Evolutionary conservation across 2,329 filamentous ascomycete species (phyloP), one percentile per base, ranked within the genome.

Genomic region (Neopestalotiopsis rosae): DNA sequence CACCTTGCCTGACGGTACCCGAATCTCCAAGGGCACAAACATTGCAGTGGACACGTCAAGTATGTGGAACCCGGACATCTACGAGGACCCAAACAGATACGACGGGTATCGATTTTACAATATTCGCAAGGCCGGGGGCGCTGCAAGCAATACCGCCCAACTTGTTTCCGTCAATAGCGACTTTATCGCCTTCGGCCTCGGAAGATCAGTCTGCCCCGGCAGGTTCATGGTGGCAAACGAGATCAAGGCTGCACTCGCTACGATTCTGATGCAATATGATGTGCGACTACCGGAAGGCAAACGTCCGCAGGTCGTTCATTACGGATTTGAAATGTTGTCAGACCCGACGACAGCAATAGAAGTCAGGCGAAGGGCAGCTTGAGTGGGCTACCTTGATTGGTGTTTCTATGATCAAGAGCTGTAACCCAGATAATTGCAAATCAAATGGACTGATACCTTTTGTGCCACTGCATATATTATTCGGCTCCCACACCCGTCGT

Each of bases 111-210:
- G 64, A 20, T 66, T 66, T 20, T 34, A 57, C 17, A 34, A 58
- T 2, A 66, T 56, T 42, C 45, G 64, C 1, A 10, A 34, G 49
- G 5, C 24, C 65, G 14, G 42, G 3, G 70, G 75, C 17, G 76
- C 76, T 0, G 73, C 77, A 59, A 76, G 76, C 69, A 71, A 77
- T 69, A 71, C 73, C 42, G 76, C 77, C 72, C 79, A 81, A 70
- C 79, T 80, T 61, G 80, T 81, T 7, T 79, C 79, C 6, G 81
- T 80, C 1, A 76, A 68, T 5, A 69, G 77, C 6, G 73, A 78
- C 3, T 74, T 76, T 30, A 32, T 67, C 30, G 56, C 9, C 13
- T 67, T 67, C 30, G 65, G 56, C 17, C 45, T 61, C 56, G 56
- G 65, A 1, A n/a, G 17, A 34, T 42, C 58, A n/a, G 65, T 56